These are phyloP conservation scores for Sarocladiaceae sp. DNA, from an alignment of 2,329 filamentous ascomycete genomes.

Conservation along the genomic window DNA sequence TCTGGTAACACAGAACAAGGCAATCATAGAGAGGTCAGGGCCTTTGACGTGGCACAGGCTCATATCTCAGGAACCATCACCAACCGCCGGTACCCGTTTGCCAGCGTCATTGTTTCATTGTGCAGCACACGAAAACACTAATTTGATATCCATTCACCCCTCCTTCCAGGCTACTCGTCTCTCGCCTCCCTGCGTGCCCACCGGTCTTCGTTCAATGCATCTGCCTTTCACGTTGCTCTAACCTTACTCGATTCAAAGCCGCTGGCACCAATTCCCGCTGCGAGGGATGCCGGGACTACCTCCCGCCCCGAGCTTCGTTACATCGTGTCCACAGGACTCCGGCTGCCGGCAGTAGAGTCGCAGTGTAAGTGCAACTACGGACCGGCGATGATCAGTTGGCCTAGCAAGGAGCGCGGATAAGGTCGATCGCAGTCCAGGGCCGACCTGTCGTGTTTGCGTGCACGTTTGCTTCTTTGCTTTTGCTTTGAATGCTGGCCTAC, in stretches of 20 bases:
- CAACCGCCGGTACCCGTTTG: neutral
- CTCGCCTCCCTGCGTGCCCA: slow-evolving; percentile 5
- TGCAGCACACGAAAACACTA: slow-evolving; percentile 1
- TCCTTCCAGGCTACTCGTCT: neutral
- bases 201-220: neutral
- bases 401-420: neutral
- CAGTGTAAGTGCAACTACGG: no score
- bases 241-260: slow-evolving; percentile 2
- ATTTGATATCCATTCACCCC: neutral
- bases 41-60: slow-evolving; percentile 5
- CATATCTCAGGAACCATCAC: slow-evolving; percentile 5
- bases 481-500: no score
- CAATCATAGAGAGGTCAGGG: neutral
- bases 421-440: neutral
- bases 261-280: neutral
- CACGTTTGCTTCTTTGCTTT: slow-evolving; percentile 1
- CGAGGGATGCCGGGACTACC: neutral
- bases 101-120: slow-evolving; percentile 9
- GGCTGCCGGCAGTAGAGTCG: neutral
- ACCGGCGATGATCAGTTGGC: neutral
- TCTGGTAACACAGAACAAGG: neutral
- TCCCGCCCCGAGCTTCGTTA: neutral
- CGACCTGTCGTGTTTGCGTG: slow-evolving; percentile 4
- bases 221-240: neutral
- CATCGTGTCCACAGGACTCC: neutral